Percentiles rank a stretch among this genome's conserved stretches.
Evolutionary conservation across 768 basidiomycete species (phyloP).

Genomic region (Mycena metata): DNA sequence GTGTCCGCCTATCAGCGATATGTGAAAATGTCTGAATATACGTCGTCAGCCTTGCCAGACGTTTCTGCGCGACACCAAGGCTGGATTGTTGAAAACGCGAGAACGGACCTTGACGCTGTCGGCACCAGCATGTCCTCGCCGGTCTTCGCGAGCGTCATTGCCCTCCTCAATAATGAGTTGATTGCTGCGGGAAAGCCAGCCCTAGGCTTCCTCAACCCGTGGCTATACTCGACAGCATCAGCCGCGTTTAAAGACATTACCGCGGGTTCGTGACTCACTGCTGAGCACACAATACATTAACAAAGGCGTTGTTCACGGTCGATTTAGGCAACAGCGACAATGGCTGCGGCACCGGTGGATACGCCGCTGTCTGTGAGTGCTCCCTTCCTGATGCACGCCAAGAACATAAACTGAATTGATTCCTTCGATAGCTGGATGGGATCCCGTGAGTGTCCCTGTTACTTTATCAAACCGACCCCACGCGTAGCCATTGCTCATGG

Average conservation of each 20-base stretch:
- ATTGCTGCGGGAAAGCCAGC: conserved; percentile 8
- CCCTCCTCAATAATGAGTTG: conserved; percentile 13
- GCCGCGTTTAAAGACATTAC: conserved; percentile 15
- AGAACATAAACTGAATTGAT: conserved; percentile 3
- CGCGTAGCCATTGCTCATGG: conserved; percentile 8
- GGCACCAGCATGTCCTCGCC: conserved; percentile 10
- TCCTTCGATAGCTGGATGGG: conserved; percentile 15
- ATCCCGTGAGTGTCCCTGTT: conserved; percentile 11
- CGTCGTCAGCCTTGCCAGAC: conserved; percentile 13
- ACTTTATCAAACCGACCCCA: conserved; percentile 14
- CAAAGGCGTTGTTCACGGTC: conserved; percentile 9
- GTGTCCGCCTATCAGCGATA: conserved; percentile 5
- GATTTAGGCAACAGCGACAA: conserved; percentile 17
- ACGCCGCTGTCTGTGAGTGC: conserved; percentile 15
- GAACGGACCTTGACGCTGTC: background rate
- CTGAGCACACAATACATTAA: background rate
- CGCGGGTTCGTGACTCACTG: conserved; percentile 3
- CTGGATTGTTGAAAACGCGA: background rate
- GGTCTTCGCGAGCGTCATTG: conserved; percentile 17
- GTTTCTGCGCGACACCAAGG: conserved; percentile 8
- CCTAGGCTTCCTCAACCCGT: too few species aligned
- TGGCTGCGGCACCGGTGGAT: conserved; percentile 14
- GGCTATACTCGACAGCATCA: conserved; percentile 16
- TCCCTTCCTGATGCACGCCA: conserved; percentile 8
- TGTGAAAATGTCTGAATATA: conserved; percentile 13